Conservation (phyloP, 1,284 basidiomycete genomes). For the Apiotrichum sp. region DNA sequence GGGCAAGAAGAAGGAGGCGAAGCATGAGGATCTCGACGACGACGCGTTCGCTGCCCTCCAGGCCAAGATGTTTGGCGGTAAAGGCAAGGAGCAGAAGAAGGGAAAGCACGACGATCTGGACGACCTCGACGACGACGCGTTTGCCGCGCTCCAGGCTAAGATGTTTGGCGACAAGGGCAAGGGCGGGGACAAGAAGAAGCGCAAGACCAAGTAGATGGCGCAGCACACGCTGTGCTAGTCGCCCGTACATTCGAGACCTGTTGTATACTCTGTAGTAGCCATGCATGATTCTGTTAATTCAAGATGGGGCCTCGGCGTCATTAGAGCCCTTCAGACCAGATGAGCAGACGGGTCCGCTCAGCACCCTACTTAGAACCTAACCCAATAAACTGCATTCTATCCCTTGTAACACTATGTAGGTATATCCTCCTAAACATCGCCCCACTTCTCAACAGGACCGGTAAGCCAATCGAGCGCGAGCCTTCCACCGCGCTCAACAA, state of each 20-base stretch:
- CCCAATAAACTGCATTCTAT: no score
- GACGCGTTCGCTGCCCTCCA: conserved; percentile 42
- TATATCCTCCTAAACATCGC: conserved; percentile 24
- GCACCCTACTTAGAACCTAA: no score
- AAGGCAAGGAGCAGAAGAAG: conserved; percentile 51
- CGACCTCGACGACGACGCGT: conserved; percentile 41
- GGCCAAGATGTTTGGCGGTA: conserved; percentile 33
- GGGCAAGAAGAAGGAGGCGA: conserved; percentile 14
- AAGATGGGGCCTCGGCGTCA: no score
- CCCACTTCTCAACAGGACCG: conserved; percentile 34
- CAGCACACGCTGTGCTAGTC: conserved; percentile 18
- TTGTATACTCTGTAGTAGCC: conserved; percentile 46
- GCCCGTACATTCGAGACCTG: conserved; percentile 74
- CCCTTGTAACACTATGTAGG: no score
- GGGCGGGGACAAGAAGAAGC: neutral
- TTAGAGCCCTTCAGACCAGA: no score
- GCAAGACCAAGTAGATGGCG: conserved; percentile 57
- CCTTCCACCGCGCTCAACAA: conserved; percentile 49
- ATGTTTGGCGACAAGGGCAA: conserved; percentile 24
- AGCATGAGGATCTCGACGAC: conserved; percentile 37
- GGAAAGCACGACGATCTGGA: conserved; percentile 22
- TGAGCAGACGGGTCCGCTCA: no score
- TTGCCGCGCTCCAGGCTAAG: conserved; percentile 41
- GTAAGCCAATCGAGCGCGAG: conserved; percentile 43
- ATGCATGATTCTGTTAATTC: no score